phyloP scores from a whole-genome alignment of 768 basidiomycete genomes.

The Holtermanniella nyarrowii region DNA sequence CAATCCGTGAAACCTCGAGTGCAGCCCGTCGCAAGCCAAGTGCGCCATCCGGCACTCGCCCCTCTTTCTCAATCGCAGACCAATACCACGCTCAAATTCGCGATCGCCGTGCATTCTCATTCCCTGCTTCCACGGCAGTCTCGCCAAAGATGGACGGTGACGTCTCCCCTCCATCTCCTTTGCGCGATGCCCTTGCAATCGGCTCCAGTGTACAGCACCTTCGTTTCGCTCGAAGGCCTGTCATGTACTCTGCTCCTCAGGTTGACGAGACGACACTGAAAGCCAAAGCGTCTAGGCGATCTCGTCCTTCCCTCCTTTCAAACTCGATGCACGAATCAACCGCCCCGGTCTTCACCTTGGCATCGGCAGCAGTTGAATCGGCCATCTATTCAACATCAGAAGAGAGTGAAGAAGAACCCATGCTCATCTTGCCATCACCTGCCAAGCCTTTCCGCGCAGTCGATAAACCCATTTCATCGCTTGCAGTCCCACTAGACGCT shows the following conservation, averaged over 20 bases:
- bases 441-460: no score
- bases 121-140: conserved; percentile 17
- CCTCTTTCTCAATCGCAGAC: neutral
- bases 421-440: no score
- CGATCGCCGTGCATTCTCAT: conserved; percentile 32
- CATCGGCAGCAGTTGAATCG: conserved; percentile 21
- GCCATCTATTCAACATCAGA: conserved; percentile 35
- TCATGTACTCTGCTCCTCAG: neutral
- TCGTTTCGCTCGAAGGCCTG: neutral
- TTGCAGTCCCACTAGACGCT: no score
- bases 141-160: no score
- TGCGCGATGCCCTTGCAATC: no score
- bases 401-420: conserved; percentile 21
- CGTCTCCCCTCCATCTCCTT: no score
- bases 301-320: neutral
- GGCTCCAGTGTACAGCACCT: neutral
- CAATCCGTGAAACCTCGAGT: no score
- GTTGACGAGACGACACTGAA: neutral
- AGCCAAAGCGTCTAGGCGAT: neutral
- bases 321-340: neutral
- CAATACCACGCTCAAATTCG: conserved; percentile 3
- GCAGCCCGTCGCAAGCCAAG: neutral
- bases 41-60: conserved; percentile 11
- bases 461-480: no score
- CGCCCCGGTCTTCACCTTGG: conserved; percentile 34